A percentile compares a stretch with the other conserved stretches of the same genome.
phyloP scores from a whole-genome alignment of 805 yeast genomes.

The Kuraishia capsulata region DNA sequence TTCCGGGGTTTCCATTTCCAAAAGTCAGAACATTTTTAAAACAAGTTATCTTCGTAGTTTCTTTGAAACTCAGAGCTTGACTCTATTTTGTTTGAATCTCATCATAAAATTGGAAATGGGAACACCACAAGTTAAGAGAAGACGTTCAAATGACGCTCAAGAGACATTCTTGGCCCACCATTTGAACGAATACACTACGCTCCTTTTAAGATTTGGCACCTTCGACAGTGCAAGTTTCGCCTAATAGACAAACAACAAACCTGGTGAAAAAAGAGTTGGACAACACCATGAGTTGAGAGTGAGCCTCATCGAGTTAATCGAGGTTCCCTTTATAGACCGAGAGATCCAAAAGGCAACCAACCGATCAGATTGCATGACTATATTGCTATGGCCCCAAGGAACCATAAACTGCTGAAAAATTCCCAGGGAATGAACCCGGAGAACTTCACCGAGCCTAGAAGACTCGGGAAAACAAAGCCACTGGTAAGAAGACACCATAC shows the following conservation, averaged over 20 bases:
- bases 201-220: conserved; percentile 58
- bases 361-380: conserved; percentile 62
- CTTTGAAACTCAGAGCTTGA: conserved; percentile 79
- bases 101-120: conserved; percentile 34
- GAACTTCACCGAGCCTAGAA: too few relatives aligned
- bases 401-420: not conserved
- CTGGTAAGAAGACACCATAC: too few relatives aligned
- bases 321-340: too few relatives aligned
- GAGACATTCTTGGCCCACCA: too few relatives aligned
- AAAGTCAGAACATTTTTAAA: conserved; percentile 35
- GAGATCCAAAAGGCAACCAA: too few relatives aligned
- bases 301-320: conserved; percentile 90
- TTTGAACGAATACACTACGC: too few relatives aligned
- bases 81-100: conserved; percentile 79
- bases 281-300: conserved; percentile 63
- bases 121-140: conserved; percentile 2
- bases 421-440: too few relatives aligned
- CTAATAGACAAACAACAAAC: conserved; percentile 13
- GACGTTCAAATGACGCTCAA: too few relatives aligned
- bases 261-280: conserved; percentile 16
- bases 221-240: conserved; percentile 51
- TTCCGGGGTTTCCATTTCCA: not conserved
- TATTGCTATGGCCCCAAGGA: conserved; percentile 29
- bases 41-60: conserved; percentile 53
- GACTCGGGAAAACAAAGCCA: too few relatives aligned